Evolutionary conservation across 1,284 basidiomycete genomes (phyloP).

Genomic region (Tilletia walkeri): DNA sequence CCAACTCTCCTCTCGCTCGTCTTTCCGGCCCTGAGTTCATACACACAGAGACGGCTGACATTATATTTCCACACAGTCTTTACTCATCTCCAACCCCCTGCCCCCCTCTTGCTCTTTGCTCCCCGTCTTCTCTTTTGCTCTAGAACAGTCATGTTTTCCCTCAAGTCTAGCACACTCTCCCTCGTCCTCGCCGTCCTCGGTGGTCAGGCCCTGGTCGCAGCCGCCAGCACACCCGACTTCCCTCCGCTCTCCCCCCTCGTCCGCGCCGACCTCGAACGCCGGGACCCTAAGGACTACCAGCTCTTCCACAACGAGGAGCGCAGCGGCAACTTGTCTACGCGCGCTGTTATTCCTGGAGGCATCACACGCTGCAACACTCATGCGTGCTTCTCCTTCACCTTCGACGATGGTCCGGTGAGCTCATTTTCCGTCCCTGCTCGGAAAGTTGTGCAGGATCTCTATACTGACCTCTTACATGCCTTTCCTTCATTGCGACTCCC

Average conservation of each 20-base stretch:
- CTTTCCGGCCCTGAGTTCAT: too few species aligned
- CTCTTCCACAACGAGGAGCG: slow-evolving; percentile 13
- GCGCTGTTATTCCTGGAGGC: background rate
- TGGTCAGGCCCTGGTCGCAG: background rate
- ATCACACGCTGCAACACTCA: slow-evolving; percentile 23
- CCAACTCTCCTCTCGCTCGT: too few species aligned
- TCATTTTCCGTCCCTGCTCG: too few species aligned
- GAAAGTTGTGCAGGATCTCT: background rate
- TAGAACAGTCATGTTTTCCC: background rate
- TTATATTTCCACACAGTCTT: too few species aligned
- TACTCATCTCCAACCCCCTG: too few species aligned
- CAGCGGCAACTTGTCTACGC: background rate
- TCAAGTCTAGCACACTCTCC: slow-evolving; percentile 6
- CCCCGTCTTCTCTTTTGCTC: background rate
- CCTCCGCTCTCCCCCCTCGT: slow-evolving; percentile 17
- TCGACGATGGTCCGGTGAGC: slow-evolving; percentile 41
- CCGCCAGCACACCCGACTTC: background rate
- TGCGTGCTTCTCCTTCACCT: slow-evolving; percentile 38
- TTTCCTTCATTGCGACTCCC: background rate
- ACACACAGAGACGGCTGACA: too few species aligned
- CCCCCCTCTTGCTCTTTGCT: background rate
- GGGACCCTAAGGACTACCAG: slow-evolving; percentile 1
- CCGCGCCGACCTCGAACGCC: slow-evolving; percentile 5
- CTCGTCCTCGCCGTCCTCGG: slow-evolving; percentile 10
- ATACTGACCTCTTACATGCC: background rate